Conservation (phyloP, 768 basidiomycete genomes). For the Leccinum broughii region DNA sequence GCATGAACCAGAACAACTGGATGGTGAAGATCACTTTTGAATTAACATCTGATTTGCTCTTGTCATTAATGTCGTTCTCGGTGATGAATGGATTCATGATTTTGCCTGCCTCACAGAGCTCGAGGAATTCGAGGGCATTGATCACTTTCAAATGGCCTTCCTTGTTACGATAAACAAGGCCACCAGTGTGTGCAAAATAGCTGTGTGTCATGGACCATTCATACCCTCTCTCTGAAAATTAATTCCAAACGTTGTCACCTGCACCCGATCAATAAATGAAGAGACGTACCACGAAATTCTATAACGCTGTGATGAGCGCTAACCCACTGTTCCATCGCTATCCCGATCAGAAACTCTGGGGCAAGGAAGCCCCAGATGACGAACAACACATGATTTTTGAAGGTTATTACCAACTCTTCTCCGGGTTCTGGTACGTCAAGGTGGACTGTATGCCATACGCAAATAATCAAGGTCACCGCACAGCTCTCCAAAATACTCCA, state of each 20-base stretch:
- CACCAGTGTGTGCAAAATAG: not conserved
- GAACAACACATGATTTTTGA: too few species aligned
- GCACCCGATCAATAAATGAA: not conserved
- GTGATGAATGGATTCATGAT: not conserved
- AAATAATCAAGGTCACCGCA: not conserved
- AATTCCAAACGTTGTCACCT: not conserved
- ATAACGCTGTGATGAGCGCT: not conserved
- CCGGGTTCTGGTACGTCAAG: not conserved
- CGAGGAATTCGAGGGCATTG: not conserved
- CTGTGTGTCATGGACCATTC: not conserved
- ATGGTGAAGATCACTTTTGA: not conserved
- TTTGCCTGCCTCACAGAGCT: not conserved
- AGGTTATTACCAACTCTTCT: not conserved
- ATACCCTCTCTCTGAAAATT: not conserved
- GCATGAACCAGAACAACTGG: not conserved
- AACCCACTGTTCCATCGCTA: not conserved
- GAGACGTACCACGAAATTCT: not conserved
- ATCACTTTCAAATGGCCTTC: not conserved
- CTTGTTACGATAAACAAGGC: not conserved
- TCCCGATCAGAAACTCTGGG: not conserved
- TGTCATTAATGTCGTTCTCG: conserved; percentile 3
- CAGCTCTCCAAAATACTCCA: not conserved
- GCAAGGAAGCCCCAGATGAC: not conserved
- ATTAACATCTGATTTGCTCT: not conserved
- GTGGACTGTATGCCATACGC: not conserved